Base-by-base conservation (phyloP, 371 early-diverging fungal species). In the Capillidium rhysosporum region DNA sequence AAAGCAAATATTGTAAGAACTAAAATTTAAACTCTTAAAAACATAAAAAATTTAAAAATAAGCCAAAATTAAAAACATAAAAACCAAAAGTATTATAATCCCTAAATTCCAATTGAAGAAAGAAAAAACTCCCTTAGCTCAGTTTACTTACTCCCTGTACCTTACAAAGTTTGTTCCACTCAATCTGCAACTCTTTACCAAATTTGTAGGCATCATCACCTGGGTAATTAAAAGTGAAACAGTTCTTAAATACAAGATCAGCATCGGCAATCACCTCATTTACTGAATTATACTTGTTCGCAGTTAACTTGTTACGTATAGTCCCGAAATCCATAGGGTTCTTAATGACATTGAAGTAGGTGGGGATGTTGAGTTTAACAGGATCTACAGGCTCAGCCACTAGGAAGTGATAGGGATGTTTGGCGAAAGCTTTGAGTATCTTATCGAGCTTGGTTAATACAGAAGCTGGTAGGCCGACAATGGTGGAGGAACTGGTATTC, bases 191-290 rank as follows among this genome's bases (percentile, higher is more conserved):
- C 0, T 84, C 92, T 58, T 81, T 74, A 10, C 76, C 70, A 18
- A 38, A n/a, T 18, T 10, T 9, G 65, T 86, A 79, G 10, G 91
- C 91, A 46, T 77, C 86, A 0, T 86, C 72, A 8, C 77, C 86
- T 0, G 77, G 66, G 2, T 69, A 69, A 63, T 98, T 98, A 68
- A 92, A 98, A 30, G 73, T 69, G 55, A 75, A 82, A 62, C 98
- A 97, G 67, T 98, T 98, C 55, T 66, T 62, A 43, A 97, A 70
- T 46, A 89, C 72, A 10, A 75, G 61, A 12, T 69, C 61, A 14
- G 84, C 66, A 57, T 83, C 84, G 1, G 65, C 67, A 21, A 38
- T 18, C 14, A 77, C 78, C 16, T 64, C 63, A 25, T 76, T 76
- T 34, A 73, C 67, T 9, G 59, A 51, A 7, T 39, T 5, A 40